Percentiles rank a stretch among this genome's conserved stretches.
phyloP scores from a whole-genome alignment of 2,329 filamentous ascomycete genomes.

The Pezicula radicicola region DNA sequence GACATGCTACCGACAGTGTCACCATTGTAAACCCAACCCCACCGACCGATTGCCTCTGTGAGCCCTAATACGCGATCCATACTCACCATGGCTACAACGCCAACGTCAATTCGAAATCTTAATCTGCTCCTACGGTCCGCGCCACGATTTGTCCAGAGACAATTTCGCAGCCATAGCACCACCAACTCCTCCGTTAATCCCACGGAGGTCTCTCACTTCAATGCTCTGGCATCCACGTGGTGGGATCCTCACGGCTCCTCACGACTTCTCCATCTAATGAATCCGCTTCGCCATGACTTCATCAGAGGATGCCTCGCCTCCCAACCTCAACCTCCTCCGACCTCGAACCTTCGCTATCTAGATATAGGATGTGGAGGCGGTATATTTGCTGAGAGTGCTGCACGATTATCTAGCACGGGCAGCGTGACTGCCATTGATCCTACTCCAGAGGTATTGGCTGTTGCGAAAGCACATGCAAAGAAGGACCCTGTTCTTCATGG shows the following conservation, averaged over 20 bases:
- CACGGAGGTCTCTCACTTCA: conserved; percentile 91
- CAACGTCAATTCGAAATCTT: conserved; percentile 26
- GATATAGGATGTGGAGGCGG: conserved; percentile 95
- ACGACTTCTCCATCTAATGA: conserved; percentile 93
- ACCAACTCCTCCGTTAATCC: conserved; percentile 72
- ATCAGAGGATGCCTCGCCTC: conserved; percentile 69
- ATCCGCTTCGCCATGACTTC: conserved; percentile 92
- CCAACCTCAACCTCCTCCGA: conserved; percentile 38
- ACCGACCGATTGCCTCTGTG: too few species aligned
- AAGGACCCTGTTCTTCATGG: conserved; percentile 65
- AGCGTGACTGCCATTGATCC: conserved; percentile 77
- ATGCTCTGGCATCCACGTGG: conserved; percentile 88
- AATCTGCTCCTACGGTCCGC: conserved; percentile 26
- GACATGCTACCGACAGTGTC: too few species aligned
- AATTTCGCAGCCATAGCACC: conserved; percentile 21
- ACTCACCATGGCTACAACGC: conserved; percentile 8
- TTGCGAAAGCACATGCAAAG: conserved; percentile 74
- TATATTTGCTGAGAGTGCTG: conserved; percentile 89
- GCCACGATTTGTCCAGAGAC: conserved; percentile 25
- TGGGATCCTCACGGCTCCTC: conserved; percentile 96
- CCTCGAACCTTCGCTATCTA: conserved; percentile 63
- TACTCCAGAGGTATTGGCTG: conserved; percentile 66
- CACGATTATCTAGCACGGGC: conserved; percentile 59
- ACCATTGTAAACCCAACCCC: too few species aligned
- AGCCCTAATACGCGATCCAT: too few species aligned